Evolutionary conservation across 306 rosid species (phyloP).

Genomic region (Vigna trinervia): DNA sequence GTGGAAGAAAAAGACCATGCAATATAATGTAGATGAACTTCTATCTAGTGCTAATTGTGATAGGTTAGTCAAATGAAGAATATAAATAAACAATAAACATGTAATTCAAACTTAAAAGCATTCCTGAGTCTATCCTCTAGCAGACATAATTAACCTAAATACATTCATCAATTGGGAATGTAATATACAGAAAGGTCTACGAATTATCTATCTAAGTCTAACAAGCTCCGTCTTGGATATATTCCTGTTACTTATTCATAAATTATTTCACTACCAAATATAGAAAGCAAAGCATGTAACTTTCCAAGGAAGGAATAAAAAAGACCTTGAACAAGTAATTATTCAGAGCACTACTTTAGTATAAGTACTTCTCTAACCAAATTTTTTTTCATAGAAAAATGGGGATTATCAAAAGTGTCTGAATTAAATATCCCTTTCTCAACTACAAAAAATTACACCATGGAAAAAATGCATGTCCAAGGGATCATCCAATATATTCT

Average conservation of each 20-base stretch:
- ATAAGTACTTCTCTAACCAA: neutral
- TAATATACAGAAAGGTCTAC: conserved; percentile 21
- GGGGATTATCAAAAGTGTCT: neutral
- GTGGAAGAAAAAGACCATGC: conserved; percentile 27
- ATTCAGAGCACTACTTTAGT: neutral
- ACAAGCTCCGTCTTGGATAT: conserved; percentile 11
- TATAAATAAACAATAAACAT: conserved; percentile 31
- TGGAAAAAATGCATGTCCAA: conserved; percentile 4
- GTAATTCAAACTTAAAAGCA: conserved; percentile 24
- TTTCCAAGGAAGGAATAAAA: conserved; percentile 18
- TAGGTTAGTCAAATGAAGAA: conserved; percentile 3
- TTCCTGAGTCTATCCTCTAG: conserved; percentile 7
- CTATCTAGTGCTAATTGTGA: conserved; percentile 5
- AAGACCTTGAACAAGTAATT: neutral
- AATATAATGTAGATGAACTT: conserved; percentile 5
- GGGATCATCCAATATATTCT: conserved; percentile 21
- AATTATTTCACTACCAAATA: conserved; percentile 26
- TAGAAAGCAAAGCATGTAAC: conserved; percentile 14
- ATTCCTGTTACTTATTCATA: conserved; percentile 22
- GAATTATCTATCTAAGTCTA: conserved; percentile 3
- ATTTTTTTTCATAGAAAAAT: conserved; percentile 28
- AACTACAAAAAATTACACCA: conserved; percentile 12
- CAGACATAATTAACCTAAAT: conserved; percentile 24
- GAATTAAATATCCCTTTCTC: neutral
- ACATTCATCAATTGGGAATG: conserved; percentile 10